Conservation (phyloP, 2,329 filamentous ascomycete genomes). For the Aspergillus oerlinghausenensis region DNA sequence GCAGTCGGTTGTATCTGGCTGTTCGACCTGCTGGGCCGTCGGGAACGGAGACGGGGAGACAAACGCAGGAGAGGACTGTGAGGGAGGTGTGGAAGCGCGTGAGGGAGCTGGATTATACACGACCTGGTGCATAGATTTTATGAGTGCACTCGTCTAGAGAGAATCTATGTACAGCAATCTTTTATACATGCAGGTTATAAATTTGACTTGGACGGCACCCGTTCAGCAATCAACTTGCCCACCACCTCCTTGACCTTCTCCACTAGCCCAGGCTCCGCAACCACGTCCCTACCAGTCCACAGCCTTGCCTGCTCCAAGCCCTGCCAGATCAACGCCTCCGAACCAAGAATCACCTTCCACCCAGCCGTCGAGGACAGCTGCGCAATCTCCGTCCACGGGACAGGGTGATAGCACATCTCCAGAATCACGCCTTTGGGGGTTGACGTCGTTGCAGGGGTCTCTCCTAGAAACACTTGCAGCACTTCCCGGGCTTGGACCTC, state of each 20-base stretch:
- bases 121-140: conserved; percentile 52
- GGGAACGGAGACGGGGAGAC: conserved; percentile 56
- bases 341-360: conserved; percentile 72
- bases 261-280: conserved; percentile 53
- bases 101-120: conserved; percentile 59
- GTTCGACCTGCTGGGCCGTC: conserved; percentile 64
- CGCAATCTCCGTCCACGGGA: conserved; percentile 63
- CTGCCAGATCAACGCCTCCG: conserved; percentile 73
- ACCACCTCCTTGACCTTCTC: conserved; percentile 54
- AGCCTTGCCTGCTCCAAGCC: conserved; percentile 61
- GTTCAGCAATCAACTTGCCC: conserved; percentile 43
- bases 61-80: conserved; percentile 66
- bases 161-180: neutral
- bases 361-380: conserved; percentile 56
- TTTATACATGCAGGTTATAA: conserved; percentile 11
- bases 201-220: conserved; percentile 21
- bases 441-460: conserved; percentile 8
- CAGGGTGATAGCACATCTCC: conserved; percentile 81
- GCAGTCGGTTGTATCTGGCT: conserved; percentile 66
- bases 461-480: conserved; percentile 34
- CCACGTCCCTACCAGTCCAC: conserved; percentile 61
- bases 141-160: neutral
- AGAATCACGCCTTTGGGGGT: conserved; percentile 61
- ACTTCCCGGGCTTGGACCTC: conserved; percentile 60
- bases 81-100: conserved; percentile 70